These are phyloP conservation scores for Urtica urens DNA, from an alignment of 306 rosid species.

Conservation along the genomic window DNA sequence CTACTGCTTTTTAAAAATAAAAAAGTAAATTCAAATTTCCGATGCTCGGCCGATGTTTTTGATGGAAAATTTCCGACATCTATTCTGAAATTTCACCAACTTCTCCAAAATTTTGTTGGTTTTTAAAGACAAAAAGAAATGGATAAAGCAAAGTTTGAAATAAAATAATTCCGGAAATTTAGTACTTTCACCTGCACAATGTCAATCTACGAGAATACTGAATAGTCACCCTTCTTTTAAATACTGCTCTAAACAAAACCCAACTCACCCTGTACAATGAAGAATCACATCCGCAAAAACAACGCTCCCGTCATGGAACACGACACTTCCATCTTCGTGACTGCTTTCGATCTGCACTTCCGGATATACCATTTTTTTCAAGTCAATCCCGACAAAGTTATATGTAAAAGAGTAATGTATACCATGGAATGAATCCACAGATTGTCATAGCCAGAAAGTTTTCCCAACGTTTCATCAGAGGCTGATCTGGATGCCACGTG, in stretches of 20 bases:
- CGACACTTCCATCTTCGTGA: constrained; percentile 14
- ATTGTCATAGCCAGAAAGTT: constrained; percentile 34
- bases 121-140: too few species aligned
- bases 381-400: neutral
- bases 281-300: constrained; percentile 12
- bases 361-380: neutral
- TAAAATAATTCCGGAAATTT: too few species aligned
- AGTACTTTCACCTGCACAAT: too few species aligned
- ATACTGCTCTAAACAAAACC: neutral
- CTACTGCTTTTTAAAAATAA: too few species aligned
- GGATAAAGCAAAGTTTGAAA: too few species aligned
- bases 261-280: constrained; percentile 17
- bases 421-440: constrained; percentile 79
- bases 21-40: too few species aligned
- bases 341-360: constrained; percentile 19
- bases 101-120: too few species aligned
- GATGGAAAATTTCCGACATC: too few species aligned
- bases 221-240: neutral
- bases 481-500: constrained; percentile 55
- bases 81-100: too few species aligned
- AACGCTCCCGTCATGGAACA: constrained; percentile 12
- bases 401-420: neutral
- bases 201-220: too few species aligned
- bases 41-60: too few species aligned
- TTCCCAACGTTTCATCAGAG: constrained; percentile 21